These are phyloP conservation scores for Exophiala oligosperma DNA, from an alignment of 2,329 filamentous ascomycete genomes.

Conservation along the genomic window DNA sequence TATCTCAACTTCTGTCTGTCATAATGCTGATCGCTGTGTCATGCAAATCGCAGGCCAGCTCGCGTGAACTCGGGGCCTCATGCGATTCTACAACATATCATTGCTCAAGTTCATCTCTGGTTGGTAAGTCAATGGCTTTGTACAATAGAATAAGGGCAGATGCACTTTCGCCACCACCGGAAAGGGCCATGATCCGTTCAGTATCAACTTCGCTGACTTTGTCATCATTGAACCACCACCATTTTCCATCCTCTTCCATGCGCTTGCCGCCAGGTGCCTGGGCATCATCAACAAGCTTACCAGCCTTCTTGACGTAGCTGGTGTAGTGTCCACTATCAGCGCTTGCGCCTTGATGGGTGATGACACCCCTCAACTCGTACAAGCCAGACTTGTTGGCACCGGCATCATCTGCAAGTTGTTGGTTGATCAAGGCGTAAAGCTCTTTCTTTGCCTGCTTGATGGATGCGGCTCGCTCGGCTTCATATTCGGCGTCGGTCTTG, in stretches of 20 bases:
- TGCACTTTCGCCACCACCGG: conserved; percentile 70
- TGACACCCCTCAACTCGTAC: conserved; percentile 90
- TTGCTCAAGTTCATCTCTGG: conserved; percentile 38
- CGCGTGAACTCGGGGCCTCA: not conserved
- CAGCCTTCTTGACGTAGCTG: conserved; percentile 92
- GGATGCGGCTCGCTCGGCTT: conserved; percentile 76
- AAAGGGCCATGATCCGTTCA: conserved; percentile 86
- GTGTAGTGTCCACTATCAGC: conserved; percentile 99
- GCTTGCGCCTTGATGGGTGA: conserved; percentile 94
- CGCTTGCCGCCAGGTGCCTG: conserved; percentile 68
- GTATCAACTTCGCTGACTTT: conserved; percentile 88
- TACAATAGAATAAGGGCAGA: conserved; percentile 53
- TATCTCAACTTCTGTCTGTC: too few relatives aligned
- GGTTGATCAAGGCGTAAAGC: conserved; percentile 73
- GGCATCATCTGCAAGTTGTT: conserved; percentile 71
- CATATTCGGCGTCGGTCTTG: conserved; percentile 93
- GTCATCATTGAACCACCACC: conserved; percentile 99
- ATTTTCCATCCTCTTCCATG: conserved; percentile 83
- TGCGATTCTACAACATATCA: not conserved
- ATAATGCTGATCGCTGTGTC: too few relatives aligned
- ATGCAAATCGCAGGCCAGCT: too few relatives aligned
- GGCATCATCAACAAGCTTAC: conserved; percentile 60
- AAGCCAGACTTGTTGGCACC: conserved; percentile 90
- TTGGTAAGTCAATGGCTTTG: conserved; percentile 50
- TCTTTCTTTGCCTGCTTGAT: conserved; percentile 85